Percentiles rank a stretch among this genome's conserved stretches.
Evolutionary conservation across 2,329 filamentous ascomycete genomes (phyloP).

Genomic region (Aphanoascus verrucosus): DNA sequence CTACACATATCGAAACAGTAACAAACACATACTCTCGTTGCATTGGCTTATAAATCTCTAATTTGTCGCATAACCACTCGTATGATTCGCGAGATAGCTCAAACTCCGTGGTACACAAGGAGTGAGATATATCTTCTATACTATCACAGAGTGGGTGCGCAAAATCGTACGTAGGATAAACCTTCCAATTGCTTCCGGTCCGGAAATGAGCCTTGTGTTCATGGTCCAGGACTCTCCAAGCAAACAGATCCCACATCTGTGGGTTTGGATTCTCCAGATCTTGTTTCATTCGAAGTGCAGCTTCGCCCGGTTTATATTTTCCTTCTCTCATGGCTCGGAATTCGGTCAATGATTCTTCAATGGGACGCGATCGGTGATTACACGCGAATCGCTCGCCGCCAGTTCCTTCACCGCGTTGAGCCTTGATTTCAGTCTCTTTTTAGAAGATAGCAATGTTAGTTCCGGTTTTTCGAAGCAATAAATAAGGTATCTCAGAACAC

Average conservation of each 20-base stretch:
- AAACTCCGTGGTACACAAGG: conserved; percentile 87
- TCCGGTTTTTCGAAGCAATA: too few relatives aligned
- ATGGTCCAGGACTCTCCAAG: conserved; percentile 62
- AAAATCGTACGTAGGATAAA: conserved; percentile 93
- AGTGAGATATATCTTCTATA: conserved; percentile 85
- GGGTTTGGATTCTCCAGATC: conserved; percentile 71
- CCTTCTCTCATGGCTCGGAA: conserved; percentile 88
- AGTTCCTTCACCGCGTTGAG: conserved; percentile 65
- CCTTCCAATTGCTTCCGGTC: conserved; percentile 75
- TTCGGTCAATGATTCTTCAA: conserved; percentile 66
- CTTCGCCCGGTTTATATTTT: conserved; percentile 74
- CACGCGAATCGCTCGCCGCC: conserved; percentile 66
- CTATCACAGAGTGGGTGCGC: conserved; percentile 85
- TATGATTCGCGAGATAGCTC: conserved; percentile 75
- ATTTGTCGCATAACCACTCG: conserved; percentile 73
- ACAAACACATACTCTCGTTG: conserved; percentile 63
- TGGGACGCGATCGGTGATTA: conserved; percentile 61
- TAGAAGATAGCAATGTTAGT: conserved; percentile 30
- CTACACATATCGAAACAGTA: not conserved
- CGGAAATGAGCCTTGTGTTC: conserved; percentile 52
- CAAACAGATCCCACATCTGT: conserved; percentile 92
- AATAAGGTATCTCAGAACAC: conserved; percentile 1
- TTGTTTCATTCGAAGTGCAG: conserved; percentile 88
- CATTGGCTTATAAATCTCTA: conserved; percentile 83
- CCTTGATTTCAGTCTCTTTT: conserved; percentile 65